Evolutionary conservation across 1,139 yeast species (phyloP), one percentile per base, ranked within the genome.

Genomic region (Lodderomyces parapsilosis): DNA sequence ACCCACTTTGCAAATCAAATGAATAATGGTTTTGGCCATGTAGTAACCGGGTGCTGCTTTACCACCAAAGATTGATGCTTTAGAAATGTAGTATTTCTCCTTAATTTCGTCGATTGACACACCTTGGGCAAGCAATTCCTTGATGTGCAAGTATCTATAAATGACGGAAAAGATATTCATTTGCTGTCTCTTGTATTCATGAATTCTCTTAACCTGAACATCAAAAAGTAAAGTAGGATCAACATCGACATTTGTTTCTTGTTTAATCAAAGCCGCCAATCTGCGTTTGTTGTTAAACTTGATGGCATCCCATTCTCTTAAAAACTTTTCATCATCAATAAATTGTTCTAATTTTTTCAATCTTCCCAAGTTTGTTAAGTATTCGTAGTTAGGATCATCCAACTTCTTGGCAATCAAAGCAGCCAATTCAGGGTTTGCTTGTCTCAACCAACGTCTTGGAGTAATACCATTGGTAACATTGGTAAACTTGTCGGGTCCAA

Each of bases 1-100:
- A 28, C 89, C 86, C 33, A 89, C 96, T 45, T 86, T 70, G 63
- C 87, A 89, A 58, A 90, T 80, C 64, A 90, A 75, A 65, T 89
- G 89, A 60, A 90, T 90, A 56, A 91, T 86, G 45, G 86, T 78
- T 68, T 90, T 90, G 49, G 97, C 97, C 83, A 90, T 87, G 71
- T 87, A 90, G 65, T 90, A 91, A 51, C 97, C 97, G 18, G 98
- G 97, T 10, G 98, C 97, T 45, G 96, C 87, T 67, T 90, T 90
- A 62, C 98, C 97, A 53, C 97, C 97, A 63, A 90, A 83, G 47
- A 90, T 78, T 30, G 83, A 78, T 43, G 87, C 94, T 61, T 86
- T 86, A 46, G 96, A 83, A 48, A 82, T 78, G 64, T 78, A 84
- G 62, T 80, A 78, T 48, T 71, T 66, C 52, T 66, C 53, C 46